phyloP scores from a whole-genome alignment of 164 flowering plant species.

The Amborella trichopoda region DNA sequence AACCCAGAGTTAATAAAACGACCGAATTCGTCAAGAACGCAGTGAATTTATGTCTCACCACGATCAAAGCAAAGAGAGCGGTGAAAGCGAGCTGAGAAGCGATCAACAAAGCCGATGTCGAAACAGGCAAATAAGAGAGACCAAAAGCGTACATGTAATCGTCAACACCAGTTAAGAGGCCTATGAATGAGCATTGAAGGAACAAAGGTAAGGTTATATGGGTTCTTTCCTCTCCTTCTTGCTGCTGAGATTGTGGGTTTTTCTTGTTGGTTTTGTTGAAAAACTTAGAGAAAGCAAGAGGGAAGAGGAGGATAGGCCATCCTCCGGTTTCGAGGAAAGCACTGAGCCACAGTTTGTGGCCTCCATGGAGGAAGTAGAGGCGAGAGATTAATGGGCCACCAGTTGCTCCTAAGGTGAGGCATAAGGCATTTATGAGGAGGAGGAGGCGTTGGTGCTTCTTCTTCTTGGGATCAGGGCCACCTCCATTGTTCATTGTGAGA shows the following conservation, averaged over 20 bases:
- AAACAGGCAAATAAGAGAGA: conserved; percentile 44
- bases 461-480: too few relatives aligned
- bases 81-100: conserved; percentile 63
- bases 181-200: conserved; percentile 20
- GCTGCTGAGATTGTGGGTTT: too few relatives aligned
- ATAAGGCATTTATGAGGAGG: neutral
- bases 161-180: conserved; percentile 13
- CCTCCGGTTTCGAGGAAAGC: conserved; percentile 2
- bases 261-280: too few relatives aligned
- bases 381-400: conserved; percentile 1
- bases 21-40: conserved; percentile 34
- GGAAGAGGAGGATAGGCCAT: conserved; percentile 3
- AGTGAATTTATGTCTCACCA: conserved; percentile 31
- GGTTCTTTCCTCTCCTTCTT: too few relatives aligned
- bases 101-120: conserved; percentile 54
- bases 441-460: too few relatives aligned
- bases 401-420: neutral
- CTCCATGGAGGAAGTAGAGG: conserved; percentile 3
- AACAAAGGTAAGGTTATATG: neutral
- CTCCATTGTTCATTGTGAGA: too few relatives aligned
- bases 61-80: conserved; percentile 31
- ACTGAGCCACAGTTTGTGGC: neutral
- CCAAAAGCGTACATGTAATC: conserved; percentile 13
- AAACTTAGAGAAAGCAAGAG: neutral
- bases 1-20: conserved; percentile 29